Evolutionary conservation across 164 flowering plant genomes (phyloP), one percentile per base, ranked within the genome.

Genomic region (Dillenia turbinata): DNA sequence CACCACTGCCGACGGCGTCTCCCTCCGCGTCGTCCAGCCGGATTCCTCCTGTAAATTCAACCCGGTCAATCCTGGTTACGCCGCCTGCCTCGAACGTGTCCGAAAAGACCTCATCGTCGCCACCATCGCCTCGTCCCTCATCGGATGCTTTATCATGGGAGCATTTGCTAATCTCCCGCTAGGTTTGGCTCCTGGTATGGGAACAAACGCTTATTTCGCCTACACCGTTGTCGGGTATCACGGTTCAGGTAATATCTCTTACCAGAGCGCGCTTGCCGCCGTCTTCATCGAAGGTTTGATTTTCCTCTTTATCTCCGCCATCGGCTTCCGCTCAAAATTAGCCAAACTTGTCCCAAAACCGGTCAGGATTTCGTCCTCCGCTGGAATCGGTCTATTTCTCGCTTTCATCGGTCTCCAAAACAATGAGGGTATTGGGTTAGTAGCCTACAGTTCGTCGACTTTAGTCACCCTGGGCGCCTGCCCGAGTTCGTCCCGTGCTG

Each of bases 201-300:
- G 98, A 0, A 68, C 95, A 9, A 92, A 90, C 71, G 95, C 96
- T 5, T 92, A 92, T 49, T 90, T 92, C 67, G 86, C 98, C 0
- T 92, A 92, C 76, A 85, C 93, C 0, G 93, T 90, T 43, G 98
- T 92, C n/a, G 96, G 96, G 2, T 90, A 77, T 61, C 98, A 92
- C 69, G 98, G 98, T 47, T 83, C 95, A 15, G 98, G 96, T 2
- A 73, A 52, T 61, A 54, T 88, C 5, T 46, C 93, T 0, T 92
- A 86, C 68, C 49, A 62, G 51, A 80, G 71, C 53, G 98, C 95
- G 2, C 63, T 92, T 0, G 73, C 95, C 0, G 95, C 91, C 1
- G 83, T 90, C 12, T 90, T 92, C 72, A 70, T 84, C 33, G 96
- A 92, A 69, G 98, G 96, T 2, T 33, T 88, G 8, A 75, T 90